Percentiles rank a stretch among this genome's conserved stretches.
phyloP scores from a whole-genome alignment of 495 filamentous ascomycete genomes.

The Penicillium bialowiezense region DNA sequence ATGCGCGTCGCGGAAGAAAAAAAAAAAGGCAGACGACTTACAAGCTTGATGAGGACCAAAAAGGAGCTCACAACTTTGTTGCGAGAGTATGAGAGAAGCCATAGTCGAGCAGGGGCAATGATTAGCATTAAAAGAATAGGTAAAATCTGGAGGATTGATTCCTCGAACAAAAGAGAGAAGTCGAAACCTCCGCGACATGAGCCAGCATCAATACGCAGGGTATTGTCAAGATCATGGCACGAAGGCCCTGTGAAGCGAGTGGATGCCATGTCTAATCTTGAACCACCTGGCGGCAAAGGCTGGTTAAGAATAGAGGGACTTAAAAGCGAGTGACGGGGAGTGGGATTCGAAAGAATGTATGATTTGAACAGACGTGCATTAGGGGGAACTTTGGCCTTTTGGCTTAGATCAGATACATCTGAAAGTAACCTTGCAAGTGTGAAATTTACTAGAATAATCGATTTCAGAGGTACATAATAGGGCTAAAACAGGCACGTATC shows the following conservation, averaged over 20 bases:
- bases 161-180: constrained; percentile 60
- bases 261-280: constrained; percentile 29
- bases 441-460: neutral
- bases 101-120: constrained; percentile 43
- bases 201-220: constrained; percentile 40
- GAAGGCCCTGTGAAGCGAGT: constrained; percentile 16
- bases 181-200: constrained; percentile 54
- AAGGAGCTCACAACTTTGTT: constrained; percentile 45
- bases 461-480: neutral
- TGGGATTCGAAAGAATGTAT: constrained; percentile 9
- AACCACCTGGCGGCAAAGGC: constrained; percentile 16
- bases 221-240: constrained; percentile 40
- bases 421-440: constrained; percentile 6
- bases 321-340: constrained; percentile 10
- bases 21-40: constrained; percentile 23
- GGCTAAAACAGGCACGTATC: constrained; percentile 9
- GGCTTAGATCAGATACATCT: constrained; percentile 24
- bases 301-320: constrained; percentile 15
- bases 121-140: constrained; percentile 49
- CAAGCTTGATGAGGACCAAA: constrained; percentile 42
- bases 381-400: constrained; percentile 8
- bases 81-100: constrained; percentile 40
- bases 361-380: constrained; percentile 7
- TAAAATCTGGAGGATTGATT: constrained; percentile 50
- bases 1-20: neutral